These are phyloP conservation scores for Cunninghamia lanceolata DNA, from an alignment of 75 land plant species.

Conservation along the genomic window DNA sequence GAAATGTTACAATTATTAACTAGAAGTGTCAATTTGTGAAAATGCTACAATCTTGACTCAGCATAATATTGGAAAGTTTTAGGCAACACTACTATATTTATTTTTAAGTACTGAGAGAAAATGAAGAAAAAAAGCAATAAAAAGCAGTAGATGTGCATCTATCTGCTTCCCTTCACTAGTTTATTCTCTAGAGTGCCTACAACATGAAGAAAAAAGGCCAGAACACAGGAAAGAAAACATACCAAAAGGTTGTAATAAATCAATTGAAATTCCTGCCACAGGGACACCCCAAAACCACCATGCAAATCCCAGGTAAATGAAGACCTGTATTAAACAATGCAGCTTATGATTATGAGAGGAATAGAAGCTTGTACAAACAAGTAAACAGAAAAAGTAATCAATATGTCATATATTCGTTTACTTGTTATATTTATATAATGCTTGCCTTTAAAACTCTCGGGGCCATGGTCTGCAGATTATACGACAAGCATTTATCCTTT, in stretches of 20 bases:
- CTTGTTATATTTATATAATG: background rate
- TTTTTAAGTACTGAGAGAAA: background rate
- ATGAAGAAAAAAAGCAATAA: background rate
- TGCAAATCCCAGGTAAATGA: constrained; percentile 20
- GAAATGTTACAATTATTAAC: background rate
- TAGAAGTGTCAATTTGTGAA: background rate
- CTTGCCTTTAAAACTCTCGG: background rate
- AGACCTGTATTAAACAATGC: constrained; percentile 14
- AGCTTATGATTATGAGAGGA: background rate
- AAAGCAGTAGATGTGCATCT: background rate
- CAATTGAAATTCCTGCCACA: constrained; percentile 24
- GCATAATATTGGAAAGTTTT: too few species aligned
- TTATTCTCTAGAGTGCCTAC: background rate
- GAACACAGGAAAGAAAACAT: constrained; percentile 4
- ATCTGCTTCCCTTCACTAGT: background rate
- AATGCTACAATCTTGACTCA: too few species aligned
- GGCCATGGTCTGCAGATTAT: background rate
- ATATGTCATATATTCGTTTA: background rate
- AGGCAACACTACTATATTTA: background rate
- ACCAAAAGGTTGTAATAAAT: constrained; percentile 43
- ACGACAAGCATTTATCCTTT: background rate
- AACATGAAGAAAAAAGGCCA: background rate
- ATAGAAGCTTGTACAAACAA: background rate
- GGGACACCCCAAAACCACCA: constrained; percentile 31
- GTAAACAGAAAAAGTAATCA: background rate